Evolutionary conservation across 805 yeast genomes (phyloP).

Genomic region (Candida michaelii): DNA sequence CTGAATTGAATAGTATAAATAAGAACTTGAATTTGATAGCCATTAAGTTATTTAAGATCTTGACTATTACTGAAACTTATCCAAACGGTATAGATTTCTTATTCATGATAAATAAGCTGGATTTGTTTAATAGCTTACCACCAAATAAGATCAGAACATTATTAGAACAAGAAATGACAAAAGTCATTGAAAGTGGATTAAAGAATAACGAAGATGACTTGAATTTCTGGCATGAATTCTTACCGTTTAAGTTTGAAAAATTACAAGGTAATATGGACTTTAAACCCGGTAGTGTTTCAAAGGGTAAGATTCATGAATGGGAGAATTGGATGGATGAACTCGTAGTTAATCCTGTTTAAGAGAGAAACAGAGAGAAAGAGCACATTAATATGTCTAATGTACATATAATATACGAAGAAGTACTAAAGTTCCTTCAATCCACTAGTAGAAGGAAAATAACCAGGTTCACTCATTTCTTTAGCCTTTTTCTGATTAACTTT

Average conservation of each 20-base stretch:
- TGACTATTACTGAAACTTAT: conserved; percentile 60
- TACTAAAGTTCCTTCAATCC: conserved; percentile 10
- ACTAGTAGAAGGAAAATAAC: conserved; percentile 40
- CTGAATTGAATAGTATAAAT: conserved; percentile 51
- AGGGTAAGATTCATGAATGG: conserved; percentile 58
- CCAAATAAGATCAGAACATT: conserved; percentile 55
- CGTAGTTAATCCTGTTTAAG: conserved; percentile 49
- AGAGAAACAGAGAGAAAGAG: too few relatives aligned
- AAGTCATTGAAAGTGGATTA: conserved; percentile 49
- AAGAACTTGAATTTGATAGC: conserved; percentile 45
- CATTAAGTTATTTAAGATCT: conserved; percentile 55
- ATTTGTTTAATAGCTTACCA: conserved; percentile 81
- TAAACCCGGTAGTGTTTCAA: conserved; percentile 68
- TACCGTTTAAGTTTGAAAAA: conserved; percentile 59
- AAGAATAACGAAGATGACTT: conserved; percentile 41
- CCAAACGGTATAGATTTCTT: conserved; percentile 72
- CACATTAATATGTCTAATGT: too few relatives aligned
- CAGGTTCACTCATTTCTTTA: conserved; percentile 33
- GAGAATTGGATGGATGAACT: conserved; percentile 77
- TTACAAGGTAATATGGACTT: conserved; percentile 75
- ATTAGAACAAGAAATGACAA: conserved; percentile 64
- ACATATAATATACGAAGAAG: too few relatives aligned
- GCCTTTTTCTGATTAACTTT: conserved; percentile 26
- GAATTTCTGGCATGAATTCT: conserved; percentile 39
- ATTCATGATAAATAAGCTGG: conserved; percentile 83